Conservation (phyloP, 2,329 filamentous ascomycete genomes). For the Fusarium robinianum region DNA sequence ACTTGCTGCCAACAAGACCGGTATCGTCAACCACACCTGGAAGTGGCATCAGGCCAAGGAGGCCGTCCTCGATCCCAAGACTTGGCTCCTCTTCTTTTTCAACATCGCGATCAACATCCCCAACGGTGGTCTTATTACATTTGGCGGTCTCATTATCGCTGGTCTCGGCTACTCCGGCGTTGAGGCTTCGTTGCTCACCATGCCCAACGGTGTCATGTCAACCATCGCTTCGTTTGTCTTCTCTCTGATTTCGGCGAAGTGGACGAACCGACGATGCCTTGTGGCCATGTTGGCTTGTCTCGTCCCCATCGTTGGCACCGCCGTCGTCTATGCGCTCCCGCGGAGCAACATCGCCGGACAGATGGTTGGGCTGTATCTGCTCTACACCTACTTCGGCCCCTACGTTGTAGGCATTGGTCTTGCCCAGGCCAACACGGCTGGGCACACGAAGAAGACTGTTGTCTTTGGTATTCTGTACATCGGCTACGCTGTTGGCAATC, state of each 20-base stretch:
- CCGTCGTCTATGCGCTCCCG: constrained; percentile 16
- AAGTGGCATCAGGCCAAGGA: constrained; percentile 54
- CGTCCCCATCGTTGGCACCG: constrained; percentile 17
- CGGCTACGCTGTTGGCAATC: constrained; percentile 46
- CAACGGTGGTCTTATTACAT: constrained; percentile 51
- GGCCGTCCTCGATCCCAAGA: constrained; percentile 56
- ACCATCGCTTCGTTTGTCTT: constrained; percentile 13
- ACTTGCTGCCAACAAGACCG: constrained; percentile 23
- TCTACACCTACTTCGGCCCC: constrained; percentile 21
- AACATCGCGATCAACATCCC: constrained; percentile 57
- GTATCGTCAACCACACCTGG: constrained; percentile 47
- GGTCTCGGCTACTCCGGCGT: constrained; percentile 7
- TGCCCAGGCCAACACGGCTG: constrained; percentile 38
- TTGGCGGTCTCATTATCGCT: constrained; percentile 13
- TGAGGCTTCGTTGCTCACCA: constrained; percentile 4
- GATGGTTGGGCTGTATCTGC: constrained; percentile 21
- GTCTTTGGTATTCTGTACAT: constrained; percentile 51
- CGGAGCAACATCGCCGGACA: constrained; percentile 14
- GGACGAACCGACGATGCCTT: constrained; percentile 6
- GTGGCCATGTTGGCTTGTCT: constrained; percentile 12
- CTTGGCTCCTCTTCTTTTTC: constrained; percentile 57
- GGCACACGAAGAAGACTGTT: constrained; percentile 46
- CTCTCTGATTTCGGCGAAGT: constrained; percentile 3
- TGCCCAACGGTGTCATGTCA: constrained; percentile 16
- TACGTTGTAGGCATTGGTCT: constrained; percentile 17